Evolutionary conservation across 2,329 filamentous ascomycete genomes (phyloP).

Genomic region (Gliomastix tumulicola): DNA sequence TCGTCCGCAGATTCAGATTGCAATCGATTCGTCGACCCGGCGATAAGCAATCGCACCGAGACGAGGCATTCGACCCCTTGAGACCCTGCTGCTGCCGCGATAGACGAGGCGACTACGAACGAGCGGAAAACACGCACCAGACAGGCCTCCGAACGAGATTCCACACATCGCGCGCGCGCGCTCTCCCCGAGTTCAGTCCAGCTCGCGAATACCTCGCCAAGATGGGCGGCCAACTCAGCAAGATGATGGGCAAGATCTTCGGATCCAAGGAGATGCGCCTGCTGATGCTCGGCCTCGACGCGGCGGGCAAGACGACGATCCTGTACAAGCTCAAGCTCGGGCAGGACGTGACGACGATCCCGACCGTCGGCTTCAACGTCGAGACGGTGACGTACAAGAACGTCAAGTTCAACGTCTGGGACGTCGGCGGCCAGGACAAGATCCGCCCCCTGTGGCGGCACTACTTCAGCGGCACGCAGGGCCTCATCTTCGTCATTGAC

Average conservation of each 20-base stretch:
- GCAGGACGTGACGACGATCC: constrained; percentile 96
- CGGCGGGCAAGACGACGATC: constrained; percentile 97
- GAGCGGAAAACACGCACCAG: too few relatives aligned
- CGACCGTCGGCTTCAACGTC: constrained; percentile 98
- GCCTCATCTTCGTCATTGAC: constrained; percentile 97
- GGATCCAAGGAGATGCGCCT: constrained; percentile 99
- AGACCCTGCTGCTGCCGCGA: too few relatives aligned
- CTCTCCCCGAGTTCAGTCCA: too few relatives aligned
- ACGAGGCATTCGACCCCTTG: too few relatives aligned
- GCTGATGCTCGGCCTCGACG: constrained; percentile 95
- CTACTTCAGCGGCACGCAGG: constrained; percentile 95
- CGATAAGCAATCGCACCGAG: too few relatives aligned
- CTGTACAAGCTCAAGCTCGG: constrained; percentile 98
- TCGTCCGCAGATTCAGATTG: too few relatives aligned
- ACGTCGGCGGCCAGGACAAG: constrained; percentile 98
- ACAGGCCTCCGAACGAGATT: too few relatives aligned
- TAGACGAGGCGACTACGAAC: too few relatives aligned
- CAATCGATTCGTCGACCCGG: too few relatives aligned
- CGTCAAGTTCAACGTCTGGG: constrained; percentile 99
- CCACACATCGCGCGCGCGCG: too few relatives aligned
- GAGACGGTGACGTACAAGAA: constrained; percentile 99
- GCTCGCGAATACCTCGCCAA: constrained; percentile 10
- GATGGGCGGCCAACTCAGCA: constrained; percentile 92
- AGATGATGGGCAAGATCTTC: constrained; percentile 98
- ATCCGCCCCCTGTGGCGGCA: constrained; percentile 95